phyloP scores from a whole-genome alignment of 2,329 filamentous ascomycete genomes.

The Pleurostoma richardsiae region DNA sequence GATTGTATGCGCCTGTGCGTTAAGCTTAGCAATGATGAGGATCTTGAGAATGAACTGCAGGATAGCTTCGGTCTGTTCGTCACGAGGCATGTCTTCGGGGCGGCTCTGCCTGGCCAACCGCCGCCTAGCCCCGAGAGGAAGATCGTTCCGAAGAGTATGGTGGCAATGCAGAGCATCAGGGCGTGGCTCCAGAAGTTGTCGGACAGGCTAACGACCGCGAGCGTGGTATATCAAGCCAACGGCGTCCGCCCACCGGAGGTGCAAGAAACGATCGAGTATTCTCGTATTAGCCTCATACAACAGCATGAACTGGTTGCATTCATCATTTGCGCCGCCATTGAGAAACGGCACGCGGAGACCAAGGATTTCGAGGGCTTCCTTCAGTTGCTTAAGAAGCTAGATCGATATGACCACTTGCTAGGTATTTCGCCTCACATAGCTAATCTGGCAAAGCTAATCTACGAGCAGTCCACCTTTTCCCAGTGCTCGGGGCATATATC shows the following conservation, averaged over 20 bases:
- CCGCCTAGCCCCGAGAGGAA: slow-evolving; percentile 42
- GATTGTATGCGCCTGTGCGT: slow-evolving; percentile 80
- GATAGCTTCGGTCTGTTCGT: slow-evolving; percentile 48
- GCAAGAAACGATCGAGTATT: slow-evolving; percentile 74
- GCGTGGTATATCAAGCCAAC: slow-evolving; percentile 64
- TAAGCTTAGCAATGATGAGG: slow-evolving; percentile 58
- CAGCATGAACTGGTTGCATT: slow-evolving; percentile 86
- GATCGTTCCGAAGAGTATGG: slow-evolving; percentile 70
- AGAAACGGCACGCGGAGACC: slow-evolving; percentile 63
- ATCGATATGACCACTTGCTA: slow-evolving; percentile 68
- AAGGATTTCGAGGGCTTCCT: slow-evolving; percentile 73
- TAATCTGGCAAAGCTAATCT: slow-evolving; percentile 9
- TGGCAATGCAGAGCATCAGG: slow-evolving; percentile 71
- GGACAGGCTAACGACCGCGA: slow-evolving; percentile 71
- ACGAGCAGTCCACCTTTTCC: slow-evolving; percentile 70
- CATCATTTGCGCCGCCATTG: slow-evolving; percentile 75
- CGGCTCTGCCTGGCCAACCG: slow-evolving; percentile 33
- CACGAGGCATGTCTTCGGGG: slow-evolving; percentile 52
- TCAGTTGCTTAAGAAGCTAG: slow-evolving; percentile 60
- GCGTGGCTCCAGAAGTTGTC: slow-evolving; percentile 68
- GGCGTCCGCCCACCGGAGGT: slow-evolving; percentile 51
- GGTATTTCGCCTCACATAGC: slow-evolving; percentile 22
- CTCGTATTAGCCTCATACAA: slow-evolving; percentile 72
- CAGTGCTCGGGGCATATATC: slow-evolving; percentile 72
- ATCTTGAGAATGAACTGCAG: slow-evolving; percentile 43